Evolutionary conservation across 164 flowering plant genomes (phyloP).

Genomic region (Liquidambar formosana): DNA sequence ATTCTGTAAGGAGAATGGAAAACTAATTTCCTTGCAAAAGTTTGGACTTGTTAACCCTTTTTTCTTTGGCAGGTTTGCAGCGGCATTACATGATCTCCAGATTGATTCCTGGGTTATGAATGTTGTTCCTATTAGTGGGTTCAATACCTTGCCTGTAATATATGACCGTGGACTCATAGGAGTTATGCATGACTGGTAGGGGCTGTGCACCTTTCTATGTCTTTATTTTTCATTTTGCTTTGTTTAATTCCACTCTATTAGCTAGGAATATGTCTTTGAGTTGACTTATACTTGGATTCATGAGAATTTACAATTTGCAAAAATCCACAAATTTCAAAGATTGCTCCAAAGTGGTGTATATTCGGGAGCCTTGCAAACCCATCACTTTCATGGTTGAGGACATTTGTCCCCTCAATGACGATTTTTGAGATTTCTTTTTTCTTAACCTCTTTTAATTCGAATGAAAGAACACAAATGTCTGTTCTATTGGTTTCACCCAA

Average conservation of each 20-base stretch:
- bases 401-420: neutral
- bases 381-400: neutral
- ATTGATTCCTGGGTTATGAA: slow-evolving; percentile 65
- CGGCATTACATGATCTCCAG: slow-evolving; percentile 41
- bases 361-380: neutral
- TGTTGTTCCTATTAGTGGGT: slow-evolving; percentile 65
- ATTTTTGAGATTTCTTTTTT: neutral
- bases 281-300: too few species aligned
- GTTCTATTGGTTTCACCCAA: neutral
- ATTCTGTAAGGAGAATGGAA: neutral
- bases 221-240: too few species aligned
- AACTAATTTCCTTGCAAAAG: too few species aligned
- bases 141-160: slow-evolving; percentile 62
- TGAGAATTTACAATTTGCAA: too few species aligned
- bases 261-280: too few species aligned
- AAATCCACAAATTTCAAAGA: too few species aligned
- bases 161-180: slow-evolving; percentile 69
- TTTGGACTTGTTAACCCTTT: slow-evolving; percentile 11
- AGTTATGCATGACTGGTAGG: slow-evolving; percentile 56
- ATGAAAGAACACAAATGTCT: neutral
- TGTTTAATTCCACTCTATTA: too few species aligned
- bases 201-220: neutral
- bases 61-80: slow-evolving; percentile 51
- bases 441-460: neutral
- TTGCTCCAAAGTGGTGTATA: neutral